A percentile compares a stretch with the other conserved stretches of the same genome.
phyloP scores from a whole-genome alignment of 495 filamentous ascomycete genomes.

The Podospora bellae-mahoneyi region DNA sequence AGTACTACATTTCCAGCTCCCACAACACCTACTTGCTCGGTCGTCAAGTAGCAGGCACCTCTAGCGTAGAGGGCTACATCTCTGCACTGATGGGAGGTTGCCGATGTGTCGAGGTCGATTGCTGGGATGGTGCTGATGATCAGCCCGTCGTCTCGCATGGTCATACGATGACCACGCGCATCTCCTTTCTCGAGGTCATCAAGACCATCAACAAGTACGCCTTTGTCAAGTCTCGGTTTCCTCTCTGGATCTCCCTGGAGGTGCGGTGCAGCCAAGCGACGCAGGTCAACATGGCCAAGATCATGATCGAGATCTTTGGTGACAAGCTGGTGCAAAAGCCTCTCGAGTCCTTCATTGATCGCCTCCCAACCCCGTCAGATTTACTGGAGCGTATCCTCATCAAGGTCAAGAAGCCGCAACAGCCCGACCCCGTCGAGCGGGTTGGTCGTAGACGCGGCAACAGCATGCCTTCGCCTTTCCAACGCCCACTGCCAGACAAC shows the following conservation, averaged over 20 bases:
- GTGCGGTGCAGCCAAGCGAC: slow-evolving; percentile 85
- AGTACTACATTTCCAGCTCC: slow-evolving; percentile 97
- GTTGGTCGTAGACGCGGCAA: slow-evolving; percentile 63
- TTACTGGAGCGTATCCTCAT: slow-evolving; percentile 79
- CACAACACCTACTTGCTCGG: slow-evolving; percentile 97
- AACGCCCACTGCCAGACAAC: slow-evolving; percentile 50
- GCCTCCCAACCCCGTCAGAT: slow-evolving; percentile 81
- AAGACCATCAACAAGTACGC: slow-evolving; percentile 90
- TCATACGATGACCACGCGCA: slow-evolving; percentile 78
- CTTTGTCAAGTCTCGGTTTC: slow-evolving; percentile 75
- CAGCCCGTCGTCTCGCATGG: slow-evolving; percentile 88
- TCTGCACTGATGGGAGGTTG: slow-evolving; percentile 83
- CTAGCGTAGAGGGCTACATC: slow-evolving; percentile 93
- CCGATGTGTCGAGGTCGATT: slow-evolving; percentile 94
- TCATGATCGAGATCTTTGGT: slow-evolving; percentile 79
- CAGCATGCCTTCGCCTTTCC: slow-evolving; percentile 74
- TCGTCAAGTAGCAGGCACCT: slow-evolving; percentile 81
- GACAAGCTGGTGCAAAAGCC: slow-evolving; percentile 73
- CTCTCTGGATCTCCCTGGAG: slow-evolving; percentile 90
- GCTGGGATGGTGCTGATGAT: slow-evolving; percentile 88
- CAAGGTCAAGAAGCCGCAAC: slow-evolving; percentile 77
- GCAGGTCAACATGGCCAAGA: slow-evolving; percentile 83
- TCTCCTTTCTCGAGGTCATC: slow-evolving; percentile 85
- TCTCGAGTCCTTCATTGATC: slow-evolving; percentile 57
- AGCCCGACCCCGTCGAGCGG: slow-evolving; percentile 37